Evolutionary conservation across 495 filamentous ascomycete species (phyloP).

Genomic region (Umbilicaria muhlenbergii): DNA sequence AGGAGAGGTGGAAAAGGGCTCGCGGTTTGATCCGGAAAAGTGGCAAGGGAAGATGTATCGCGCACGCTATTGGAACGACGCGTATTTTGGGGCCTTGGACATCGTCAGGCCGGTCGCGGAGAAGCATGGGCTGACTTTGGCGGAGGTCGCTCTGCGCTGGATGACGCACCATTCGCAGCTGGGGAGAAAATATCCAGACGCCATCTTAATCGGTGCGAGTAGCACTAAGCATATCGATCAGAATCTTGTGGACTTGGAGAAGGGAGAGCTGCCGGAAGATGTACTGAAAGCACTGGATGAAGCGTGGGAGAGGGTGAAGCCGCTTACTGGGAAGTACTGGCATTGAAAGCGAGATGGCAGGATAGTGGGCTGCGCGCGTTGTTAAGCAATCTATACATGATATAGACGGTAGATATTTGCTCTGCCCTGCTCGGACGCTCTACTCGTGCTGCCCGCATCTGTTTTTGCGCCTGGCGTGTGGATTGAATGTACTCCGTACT

Average conservation of each 20-base stretch:
- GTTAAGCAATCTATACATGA: too few species aligned
- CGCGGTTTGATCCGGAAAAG: constrained; percentile 25
- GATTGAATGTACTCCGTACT: too few species aligned
- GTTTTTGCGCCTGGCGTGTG: too few species aligned
- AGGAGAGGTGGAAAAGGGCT: constrained; percentile 22
- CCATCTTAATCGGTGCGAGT: constrained; percentile 39
- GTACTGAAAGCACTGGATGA: constrained; percentile 36
- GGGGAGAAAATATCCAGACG: constrained; percentile 26
- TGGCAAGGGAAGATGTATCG: constrained; percentile 25
- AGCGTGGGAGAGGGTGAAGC: constrained; percentile 29
- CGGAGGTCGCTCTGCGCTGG: constrained; percentile 34
- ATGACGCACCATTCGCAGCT: constrained; percentile 27
- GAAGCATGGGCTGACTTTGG: constrained; percentile 26
- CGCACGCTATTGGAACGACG: constrained; percentile 29
- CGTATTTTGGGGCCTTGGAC: constrained; percentile 31
- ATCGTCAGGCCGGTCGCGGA: constrained; percentile 26
- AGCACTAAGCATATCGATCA: constrained; percentile 32
- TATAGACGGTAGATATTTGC: too few species aligned
- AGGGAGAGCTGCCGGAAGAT: constrained; percentile 38
- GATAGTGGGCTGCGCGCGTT: too few species aligned
- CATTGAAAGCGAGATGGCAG: too few species aligned
- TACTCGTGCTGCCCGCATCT: too few species aligned
- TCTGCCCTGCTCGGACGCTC: too few species aligned
- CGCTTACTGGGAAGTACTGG: too few species aligned
- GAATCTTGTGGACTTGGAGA: constrained; percentile 39